Evolutionary conservation across 169 alveolate species (phyloP).

Genomic region (Toxoplasma gondii): DNA sequence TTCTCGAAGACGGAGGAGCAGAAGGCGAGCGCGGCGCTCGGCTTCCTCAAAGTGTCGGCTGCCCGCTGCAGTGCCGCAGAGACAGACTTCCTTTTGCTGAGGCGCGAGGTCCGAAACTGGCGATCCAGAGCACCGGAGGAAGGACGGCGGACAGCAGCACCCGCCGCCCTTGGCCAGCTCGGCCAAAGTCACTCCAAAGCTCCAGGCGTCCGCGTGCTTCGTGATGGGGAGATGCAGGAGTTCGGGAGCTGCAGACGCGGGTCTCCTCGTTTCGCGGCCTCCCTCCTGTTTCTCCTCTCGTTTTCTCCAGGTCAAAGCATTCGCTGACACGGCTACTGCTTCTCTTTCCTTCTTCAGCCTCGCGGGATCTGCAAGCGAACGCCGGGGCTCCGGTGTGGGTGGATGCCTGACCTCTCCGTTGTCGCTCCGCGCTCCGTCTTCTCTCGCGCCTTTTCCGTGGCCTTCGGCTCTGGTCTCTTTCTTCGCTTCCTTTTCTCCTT

Average conservation of each 20-base stretch:
- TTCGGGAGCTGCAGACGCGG: not conserved
- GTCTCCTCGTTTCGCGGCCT: not conserved
- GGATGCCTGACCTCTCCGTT: too few species aligned
- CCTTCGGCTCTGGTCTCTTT: not conserved
- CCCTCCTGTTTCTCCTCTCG: not conserved
- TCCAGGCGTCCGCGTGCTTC: slow-evolving; percentile 52
- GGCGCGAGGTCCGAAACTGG: not conserved
- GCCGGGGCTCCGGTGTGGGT: not conserved
- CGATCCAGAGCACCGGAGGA: not conserved
- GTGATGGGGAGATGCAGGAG: not conserved
- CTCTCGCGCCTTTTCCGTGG: too few species aligned
- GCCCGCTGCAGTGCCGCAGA: not conserved
- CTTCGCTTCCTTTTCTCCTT: not conserved
- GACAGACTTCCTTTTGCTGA: not conserved
- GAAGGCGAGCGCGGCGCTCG: not conserved
- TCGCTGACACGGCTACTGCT: not conserved
- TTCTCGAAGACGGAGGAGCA: not conserved
- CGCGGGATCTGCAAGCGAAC: not conserved
- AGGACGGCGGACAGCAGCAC: slow-evolving; percentile 30
- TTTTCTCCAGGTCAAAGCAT: not conserved
- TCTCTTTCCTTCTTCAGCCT: not conserved
- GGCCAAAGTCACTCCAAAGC: slow-evolving; percentile 50
- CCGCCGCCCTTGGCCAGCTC: slow-evolving; percentile 63
- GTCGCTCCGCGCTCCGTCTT: too few species aligned
- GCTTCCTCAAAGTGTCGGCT: slow-evolving; percentile 10